These are phyloP conservation scores for Tylopilus plumbeoviolaceoides DNA, from an alignment of 768 basidiomycete species.

Conservation along the genomic window DNA sequence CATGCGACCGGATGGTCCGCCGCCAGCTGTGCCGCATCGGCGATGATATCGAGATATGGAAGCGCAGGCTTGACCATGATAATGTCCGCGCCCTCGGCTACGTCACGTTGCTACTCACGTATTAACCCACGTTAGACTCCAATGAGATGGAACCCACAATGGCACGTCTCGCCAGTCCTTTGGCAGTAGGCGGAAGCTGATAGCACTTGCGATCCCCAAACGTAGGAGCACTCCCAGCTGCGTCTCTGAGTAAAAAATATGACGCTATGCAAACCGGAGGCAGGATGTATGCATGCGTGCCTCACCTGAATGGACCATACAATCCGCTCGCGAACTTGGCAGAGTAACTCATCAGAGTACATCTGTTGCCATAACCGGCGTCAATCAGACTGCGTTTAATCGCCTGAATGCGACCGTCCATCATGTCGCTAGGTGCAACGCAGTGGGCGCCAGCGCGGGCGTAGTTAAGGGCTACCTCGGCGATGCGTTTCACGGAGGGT, in stretches of 20 bases:
- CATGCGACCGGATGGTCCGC: constrained; percentile 91
- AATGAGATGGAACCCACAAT: constrained; percentile 56
- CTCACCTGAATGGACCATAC: constrained; percentile 94
- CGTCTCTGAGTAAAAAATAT: constrained; percentile 56
- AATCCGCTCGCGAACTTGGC: constrained; percentile 95
- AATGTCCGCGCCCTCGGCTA: constrained; percentile 90
- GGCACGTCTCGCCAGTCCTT: constrained; percentile 88
- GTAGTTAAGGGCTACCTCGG: constrained; percentile 88
- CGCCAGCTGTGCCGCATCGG: constrained; percentile 78
- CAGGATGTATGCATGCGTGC: neutral
- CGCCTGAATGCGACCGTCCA: constrained; percentile 90
- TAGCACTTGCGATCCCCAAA: constrained; percentile 98
- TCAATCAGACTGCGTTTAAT: constrained; percentile 88
- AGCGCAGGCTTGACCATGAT: constrained; percentile 98
- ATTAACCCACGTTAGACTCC: neutral
- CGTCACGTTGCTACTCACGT: constrained; percentile 70
- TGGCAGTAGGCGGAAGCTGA: constrained; percentile 85
- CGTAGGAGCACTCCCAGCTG: constrained; percentile 93
- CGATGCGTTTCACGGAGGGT: constrained; percentile 83
- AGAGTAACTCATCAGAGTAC: constrained; percentile 93
- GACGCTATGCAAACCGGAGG: neutral
- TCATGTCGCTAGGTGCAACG: constrained; percentile 99
- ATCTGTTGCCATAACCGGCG: constrained; percentile 79
- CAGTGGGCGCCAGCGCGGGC: constrained; percentile 96
- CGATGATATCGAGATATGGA: constrained; percentile 95